A percentile compares a stretch with the other conserved stretches of the same genome.
Evolutionary conservation across 768 basidiomycete species (phyloP).

Genomic region (Gyrodon lividus): DNA sequence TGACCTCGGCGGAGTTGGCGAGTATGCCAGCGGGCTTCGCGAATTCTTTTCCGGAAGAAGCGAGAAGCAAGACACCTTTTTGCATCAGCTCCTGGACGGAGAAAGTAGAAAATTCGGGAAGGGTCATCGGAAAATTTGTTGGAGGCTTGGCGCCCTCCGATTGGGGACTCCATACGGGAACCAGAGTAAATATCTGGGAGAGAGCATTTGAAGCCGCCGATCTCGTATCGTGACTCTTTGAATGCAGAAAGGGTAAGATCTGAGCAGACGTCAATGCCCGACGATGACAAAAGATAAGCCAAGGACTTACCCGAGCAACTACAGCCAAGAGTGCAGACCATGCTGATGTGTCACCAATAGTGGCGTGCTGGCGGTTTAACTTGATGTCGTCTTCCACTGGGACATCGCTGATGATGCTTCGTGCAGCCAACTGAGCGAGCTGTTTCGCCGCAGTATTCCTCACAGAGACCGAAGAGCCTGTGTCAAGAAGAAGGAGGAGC

Average conservation of each 20-base stretch:
- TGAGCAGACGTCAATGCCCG: conserved; percentile 29
- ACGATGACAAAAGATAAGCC: not conserved
- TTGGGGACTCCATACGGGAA: conserved; percentile 70
- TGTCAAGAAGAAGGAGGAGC: conserved; percentile 92
- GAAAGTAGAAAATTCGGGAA: conserved; percentile 70
- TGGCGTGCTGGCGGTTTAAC: conserved; percentile 51
- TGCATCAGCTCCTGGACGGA: conserved; percentile 74
- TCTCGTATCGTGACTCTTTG: conserved; percentile 90
- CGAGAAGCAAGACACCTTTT: conserved; percentile 77
- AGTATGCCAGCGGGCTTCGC: conserved; percentile 69
- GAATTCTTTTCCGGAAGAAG: conserved; percentile 94
- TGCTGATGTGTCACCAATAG: conserved; percentile 64
- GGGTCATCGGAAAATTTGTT: conserved; percentile 26
- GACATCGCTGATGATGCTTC: conserved; percentile 81
- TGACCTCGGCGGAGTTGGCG: conserved; percentile 75
- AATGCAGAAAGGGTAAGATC: conserved; percentile 90
- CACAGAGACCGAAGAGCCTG: conserved; percentile 87
- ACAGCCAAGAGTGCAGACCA: conserved; percentile 93
- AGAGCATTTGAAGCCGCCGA: conserved; percentile 86
- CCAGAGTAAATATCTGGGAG: conserved; percentile 80
- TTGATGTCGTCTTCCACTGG: conserved; percentile 79
- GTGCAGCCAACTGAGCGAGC: conserved; percentile 85
- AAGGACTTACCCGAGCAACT: conserved; percentile 68
- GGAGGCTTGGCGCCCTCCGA: conserved; percentile 26
- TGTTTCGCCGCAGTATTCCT: conserved; percentile 96